These are phyloP conservation scores for Sanghuangporus weigelae DNA, from an alignment of 1,284 basidiomycete genomes.

Conservation along the genomic window DNA sequence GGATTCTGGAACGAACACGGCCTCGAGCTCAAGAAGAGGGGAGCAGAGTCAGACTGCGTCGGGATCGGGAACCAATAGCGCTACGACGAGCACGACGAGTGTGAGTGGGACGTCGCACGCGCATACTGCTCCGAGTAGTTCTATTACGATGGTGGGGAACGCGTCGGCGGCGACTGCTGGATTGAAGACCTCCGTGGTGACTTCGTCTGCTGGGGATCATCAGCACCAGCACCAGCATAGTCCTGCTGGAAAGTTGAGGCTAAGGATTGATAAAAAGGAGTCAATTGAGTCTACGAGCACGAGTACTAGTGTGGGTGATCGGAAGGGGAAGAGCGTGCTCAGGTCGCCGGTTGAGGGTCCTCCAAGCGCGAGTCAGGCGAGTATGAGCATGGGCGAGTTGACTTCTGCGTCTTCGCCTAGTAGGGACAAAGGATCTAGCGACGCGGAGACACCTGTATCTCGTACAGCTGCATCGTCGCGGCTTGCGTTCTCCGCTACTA, in stretches of 20 bases:
- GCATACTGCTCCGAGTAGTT: not conserved
- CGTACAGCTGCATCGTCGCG: not conserved
- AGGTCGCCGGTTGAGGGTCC: constrained; percentile 2
- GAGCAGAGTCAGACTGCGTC: constrained; percentile 1
- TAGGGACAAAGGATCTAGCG: not conserved
- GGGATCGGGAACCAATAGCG: constrained; percentile 7
- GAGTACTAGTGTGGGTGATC: constrained; percentile 12
- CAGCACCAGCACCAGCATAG: not conserved
- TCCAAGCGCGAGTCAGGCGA: constrained; percentile 6
- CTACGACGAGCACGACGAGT: constrained; percentile 9
- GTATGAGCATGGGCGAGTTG: not conserved
- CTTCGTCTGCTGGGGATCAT: not conserved
- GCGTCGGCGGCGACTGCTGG: not conserved
- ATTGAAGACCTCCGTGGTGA: not conserved
- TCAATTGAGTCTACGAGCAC: constrained; percentile 18
- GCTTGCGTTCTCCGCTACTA: not conserved
- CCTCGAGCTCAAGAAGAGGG: not conserved
- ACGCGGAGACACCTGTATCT: not conserved
- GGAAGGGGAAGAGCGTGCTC: constrained; percentile 21
- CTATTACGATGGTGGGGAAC: not conserved
- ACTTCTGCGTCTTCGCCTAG: not conserved
- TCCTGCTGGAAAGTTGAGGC: not conserved
- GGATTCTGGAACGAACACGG: not conserved
- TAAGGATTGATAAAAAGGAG: constrained; percentile 21
- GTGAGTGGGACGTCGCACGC: constrained; percentile 1